Evolutionary conservation across 352 stramenopile genomes (phyloP).

Genomic region (Chrysophaeum taylorii): DNA sequence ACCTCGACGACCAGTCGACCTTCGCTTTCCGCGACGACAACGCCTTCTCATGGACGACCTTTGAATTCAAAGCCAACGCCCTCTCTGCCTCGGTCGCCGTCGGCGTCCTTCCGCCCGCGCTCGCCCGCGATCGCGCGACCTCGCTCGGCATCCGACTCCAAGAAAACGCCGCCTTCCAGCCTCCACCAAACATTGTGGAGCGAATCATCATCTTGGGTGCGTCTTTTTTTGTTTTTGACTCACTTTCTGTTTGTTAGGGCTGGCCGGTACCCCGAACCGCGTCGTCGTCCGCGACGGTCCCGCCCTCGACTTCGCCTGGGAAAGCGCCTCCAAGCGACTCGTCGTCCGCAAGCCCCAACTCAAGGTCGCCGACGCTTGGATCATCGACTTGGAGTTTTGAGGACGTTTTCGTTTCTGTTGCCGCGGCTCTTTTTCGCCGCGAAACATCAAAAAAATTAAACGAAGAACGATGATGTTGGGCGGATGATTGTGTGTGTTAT

Average conservation of each 20-base stretch:
- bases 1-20: constrained; percentile 92
- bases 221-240: constrained; percentile 58
- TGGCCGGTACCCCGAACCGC: constrained; percentile 36
- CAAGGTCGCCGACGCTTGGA: constrained; percentile 54
- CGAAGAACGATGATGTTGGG: too few relatives aligned
- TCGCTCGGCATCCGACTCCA: background rate
- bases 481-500: too few relatives aligned
- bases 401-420: too few relatives aligned
- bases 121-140: background rate
- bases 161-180: background rate
- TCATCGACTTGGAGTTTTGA: constrained; percentile 45
- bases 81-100: background rate
- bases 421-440: too few relatives aligned
- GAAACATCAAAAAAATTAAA: too few relatives aligned
- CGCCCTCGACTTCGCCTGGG: constrained; percentile 56
- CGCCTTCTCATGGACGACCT: background rate
- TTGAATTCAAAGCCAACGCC: background rate
- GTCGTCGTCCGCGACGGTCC: constrained; percentile 40
- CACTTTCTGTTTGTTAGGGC: constrained; percentile 56
- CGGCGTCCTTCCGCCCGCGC: background rate
- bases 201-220: constrained; percentile 23
- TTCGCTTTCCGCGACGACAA: constrained; percentile 36
- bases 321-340: constrained; percentile 48
- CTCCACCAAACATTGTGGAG: background rate
- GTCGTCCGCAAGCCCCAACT: constrained; percentile 69